phyloP scores from a whole-genome alignment of 495 filamentous ascomycete genomes.

The Lasiosphaeria miniovina region DNA sequence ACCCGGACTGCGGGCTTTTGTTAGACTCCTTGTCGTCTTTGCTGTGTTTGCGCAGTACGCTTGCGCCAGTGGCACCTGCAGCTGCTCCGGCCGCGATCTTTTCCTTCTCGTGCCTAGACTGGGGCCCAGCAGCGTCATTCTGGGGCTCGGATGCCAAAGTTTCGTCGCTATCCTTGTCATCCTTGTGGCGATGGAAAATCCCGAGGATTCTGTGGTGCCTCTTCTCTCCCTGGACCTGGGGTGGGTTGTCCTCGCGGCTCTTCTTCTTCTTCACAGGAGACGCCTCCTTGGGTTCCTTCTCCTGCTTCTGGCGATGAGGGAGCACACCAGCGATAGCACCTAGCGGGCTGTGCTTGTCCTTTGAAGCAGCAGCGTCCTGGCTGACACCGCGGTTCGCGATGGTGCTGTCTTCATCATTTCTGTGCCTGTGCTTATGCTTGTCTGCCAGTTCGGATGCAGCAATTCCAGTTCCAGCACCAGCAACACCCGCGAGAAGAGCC shows the following conservation, averaged over 20 bases:
- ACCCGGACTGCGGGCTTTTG: neutral
- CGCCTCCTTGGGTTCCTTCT: neutral
- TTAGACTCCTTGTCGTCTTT: conserved; percentile 1
- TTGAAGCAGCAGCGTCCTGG: neutral
- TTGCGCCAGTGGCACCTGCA: neutral
- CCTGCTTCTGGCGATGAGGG: neutral
- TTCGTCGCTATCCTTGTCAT: conserved; percentile 18
- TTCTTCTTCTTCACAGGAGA: neutral
- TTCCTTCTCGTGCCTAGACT: conserved; percentile 5
- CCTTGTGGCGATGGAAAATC: conserved; percentile 34
- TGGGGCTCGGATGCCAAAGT: conserved; percentile 8
- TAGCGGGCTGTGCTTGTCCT: neutral
- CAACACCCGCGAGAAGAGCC: conserved; percentile 10
- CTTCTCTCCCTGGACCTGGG: neutral
- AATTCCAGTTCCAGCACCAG: conserved; percentile 14
- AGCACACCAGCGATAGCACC: neutral
- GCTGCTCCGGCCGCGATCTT: conserved; percentile 3
- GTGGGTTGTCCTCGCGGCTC: neutral
- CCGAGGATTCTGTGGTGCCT: conserved; percentile 19
- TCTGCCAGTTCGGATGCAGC: conserved; percentile 18
- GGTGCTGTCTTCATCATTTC: conserved; percentile 9
- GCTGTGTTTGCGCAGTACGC: neutral
- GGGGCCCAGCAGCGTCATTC: conserved; percentile 9
- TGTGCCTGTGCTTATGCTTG: conserved; percentile 19
- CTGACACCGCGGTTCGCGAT: neutral